These are phyloP conservation scores for Tylopilus sp. DNA, from an alignment of 768 basidiomycete species.

Conservation along the genomic window DNA sequence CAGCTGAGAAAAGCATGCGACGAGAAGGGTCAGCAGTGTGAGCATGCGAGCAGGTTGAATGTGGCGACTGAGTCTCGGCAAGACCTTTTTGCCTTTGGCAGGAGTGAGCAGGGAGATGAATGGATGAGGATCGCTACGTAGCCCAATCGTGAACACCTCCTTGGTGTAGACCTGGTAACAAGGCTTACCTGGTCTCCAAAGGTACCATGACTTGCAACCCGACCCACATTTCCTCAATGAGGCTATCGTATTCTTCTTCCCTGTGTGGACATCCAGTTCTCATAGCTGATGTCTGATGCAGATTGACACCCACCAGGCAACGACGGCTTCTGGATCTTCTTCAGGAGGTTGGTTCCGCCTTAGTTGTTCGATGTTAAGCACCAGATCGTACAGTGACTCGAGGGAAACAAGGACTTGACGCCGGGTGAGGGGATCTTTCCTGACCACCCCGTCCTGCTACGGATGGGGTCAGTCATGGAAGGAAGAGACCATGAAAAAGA, in stretches of 20 bases:
- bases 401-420: slow-evolving; percentile 76
- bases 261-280: slow-evolving; percentile 33
- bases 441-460: slow-evolving; percentile 61
- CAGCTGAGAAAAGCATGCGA: slow-evolving; percentile 91
- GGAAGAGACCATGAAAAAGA: neutral
- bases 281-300: neutral
- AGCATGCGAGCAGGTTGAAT: slow-evolving; percentile 76
- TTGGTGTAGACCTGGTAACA: neutral
- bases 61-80: slow-evolving; percentile 85
- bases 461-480: slow-evolving; percentile 1
- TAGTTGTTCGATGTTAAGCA: slow-evolving; percentile 82
- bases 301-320: slow-evolving; percentile 42
- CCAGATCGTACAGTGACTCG: slow-evolving; percentile 82
- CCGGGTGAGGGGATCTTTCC: slow-evolving; percentile 70
- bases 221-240: slow-evolving; percentile 75
- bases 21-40: slow-evolving; percentile 84
- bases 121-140: slow-evolving; percentile 82
- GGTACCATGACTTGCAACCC: slow-evolving; percentile 84
- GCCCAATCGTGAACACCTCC: slow-evolving; percentile 1
- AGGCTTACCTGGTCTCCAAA: slow-evolving; percentile 80
- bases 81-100: slow-evolving; percentile 88
- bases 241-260: slow-evolving; percentile 51
- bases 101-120: slow-evolving; percentile 89
- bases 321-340: slow-evolving; percentile 42
- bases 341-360: slow-evolving; percentile 70